These are phyloP conservation scores for Pseudozyma tsukubaensis DNA, from an alignment of 1,284 basidiomycete genomes.

Conservation along the genomic window DNA sequence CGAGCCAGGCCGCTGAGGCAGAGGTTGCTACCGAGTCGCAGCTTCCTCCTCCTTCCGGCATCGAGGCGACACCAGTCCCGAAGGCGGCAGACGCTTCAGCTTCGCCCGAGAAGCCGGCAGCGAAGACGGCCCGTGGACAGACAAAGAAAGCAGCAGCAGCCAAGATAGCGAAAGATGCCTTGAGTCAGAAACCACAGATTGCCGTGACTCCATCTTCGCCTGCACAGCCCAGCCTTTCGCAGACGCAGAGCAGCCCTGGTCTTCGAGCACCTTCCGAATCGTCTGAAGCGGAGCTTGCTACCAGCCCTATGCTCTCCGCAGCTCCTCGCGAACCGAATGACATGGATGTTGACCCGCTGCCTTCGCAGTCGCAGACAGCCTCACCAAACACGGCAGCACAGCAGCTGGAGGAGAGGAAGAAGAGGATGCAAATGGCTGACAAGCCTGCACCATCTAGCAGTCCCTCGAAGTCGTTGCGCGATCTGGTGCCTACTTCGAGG, in stretches of 20 bases:
- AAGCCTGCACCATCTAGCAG: conserved; percentile 4
- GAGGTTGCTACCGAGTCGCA: conserved; percentile 13
- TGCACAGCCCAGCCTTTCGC: conserved; percentile 4
- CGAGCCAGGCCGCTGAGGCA: conserved; percentile 9
- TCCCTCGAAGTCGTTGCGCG: conserved; percentile 4
- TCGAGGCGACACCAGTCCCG: conserved; percentile 5
- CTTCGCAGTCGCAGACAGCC: conserved; percentile 6
- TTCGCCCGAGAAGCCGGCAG: conserved; percentile 13
- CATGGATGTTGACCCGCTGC: conserved; percentile 37
- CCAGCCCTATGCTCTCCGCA: conserved; percentile 45
- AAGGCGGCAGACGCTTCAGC: not conserved
- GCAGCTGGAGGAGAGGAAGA: conserved; percentile 40
- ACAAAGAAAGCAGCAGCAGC: conserved; percentile 16
- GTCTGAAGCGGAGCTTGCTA: conserved; percentile 46
- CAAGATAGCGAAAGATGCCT: not conserved
- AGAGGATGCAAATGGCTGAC: conserved; percentile 31
- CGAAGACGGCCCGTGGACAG: conserved; percentile 6
- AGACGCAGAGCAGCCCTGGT: not conserved
- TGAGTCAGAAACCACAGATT: conserved; percentile 15
- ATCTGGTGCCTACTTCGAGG: conserved; percentile 1
- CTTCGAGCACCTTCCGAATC: conserved; percentile 34
- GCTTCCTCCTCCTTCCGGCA: conserved; percentile 32
- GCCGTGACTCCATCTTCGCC: conserved; percentile 33
- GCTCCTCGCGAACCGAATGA: conserved; percentile 29
- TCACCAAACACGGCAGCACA: conserved; percentile 13